These are phyloP conservation scores for Epicoccum sorghinum DNA, from an alignment of 2,329 filamentous ascomycete genomes.

Conservation along the genomic window DNA sequence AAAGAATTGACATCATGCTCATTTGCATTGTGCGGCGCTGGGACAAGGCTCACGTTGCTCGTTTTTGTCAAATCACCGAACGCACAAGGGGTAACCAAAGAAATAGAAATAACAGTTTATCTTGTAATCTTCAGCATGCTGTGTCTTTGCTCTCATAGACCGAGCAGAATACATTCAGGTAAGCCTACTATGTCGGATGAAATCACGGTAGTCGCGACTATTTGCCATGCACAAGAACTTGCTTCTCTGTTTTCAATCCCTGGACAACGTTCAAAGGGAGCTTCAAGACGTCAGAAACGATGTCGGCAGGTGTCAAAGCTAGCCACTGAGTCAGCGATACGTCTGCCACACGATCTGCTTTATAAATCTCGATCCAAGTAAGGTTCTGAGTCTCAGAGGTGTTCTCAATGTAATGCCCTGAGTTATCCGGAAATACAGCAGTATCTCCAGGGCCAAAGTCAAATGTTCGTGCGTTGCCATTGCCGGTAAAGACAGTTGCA, in stretches of 20 bases:
- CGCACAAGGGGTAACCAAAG: no score
- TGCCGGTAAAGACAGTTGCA: constrained; percentile 70
- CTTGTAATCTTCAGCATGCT: no score
- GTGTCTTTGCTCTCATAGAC: no score
- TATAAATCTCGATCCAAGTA: constrained; percentile 73
- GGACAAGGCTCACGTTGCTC: no score
- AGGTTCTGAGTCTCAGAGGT: constrained; percentile 67
- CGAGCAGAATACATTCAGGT: no score
- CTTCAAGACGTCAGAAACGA: constrained; percentile 66
- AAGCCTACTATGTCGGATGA: neutral
- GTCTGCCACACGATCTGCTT: constrained; percentile 69
- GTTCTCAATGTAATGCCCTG: constrained; percentile 72
- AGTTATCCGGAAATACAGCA: constrained; percentile 71
- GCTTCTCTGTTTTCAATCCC: constrained; percentile 68
- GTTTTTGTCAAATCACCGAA: no score
- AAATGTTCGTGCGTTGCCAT: constrained; percentile 66
- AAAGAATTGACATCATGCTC: no score
- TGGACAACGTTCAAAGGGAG: constrained; percentile 63
- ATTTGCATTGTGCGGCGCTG: no score
- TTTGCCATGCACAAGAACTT: constrained; percentile 55
- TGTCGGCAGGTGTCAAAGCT: constrained; percentile 67
- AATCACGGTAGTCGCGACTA: neutral
- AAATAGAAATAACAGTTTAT: no score
- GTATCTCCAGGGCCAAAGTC: constrained; percentile 72
- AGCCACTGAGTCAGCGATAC: constrained; percentile 73